Base-by-base conservation (phyloP, 805 yeast species). In the Cyberlindnera xylosilytica region DNA sequence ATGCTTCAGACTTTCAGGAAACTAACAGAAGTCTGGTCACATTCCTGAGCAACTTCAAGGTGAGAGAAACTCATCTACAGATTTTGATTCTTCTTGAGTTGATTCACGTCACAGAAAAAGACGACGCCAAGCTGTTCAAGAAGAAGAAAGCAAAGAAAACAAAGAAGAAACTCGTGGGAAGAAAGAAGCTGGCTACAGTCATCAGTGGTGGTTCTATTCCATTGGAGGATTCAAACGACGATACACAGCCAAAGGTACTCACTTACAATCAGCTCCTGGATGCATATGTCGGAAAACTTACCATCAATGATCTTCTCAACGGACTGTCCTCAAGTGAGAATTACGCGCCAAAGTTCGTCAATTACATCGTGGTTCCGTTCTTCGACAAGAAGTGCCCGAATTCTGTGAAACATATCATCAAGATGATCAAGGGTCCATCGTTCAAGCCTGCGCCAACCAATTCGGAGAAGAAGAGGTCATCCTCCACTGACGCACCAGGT, bases 51-150 rank as follows among this genome's bases (percentile, higher is more conserved):
- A 67, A 70, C 29, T 61, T 78, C 44, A 79, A 78, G 47, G 63
- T 74, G 2, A 61, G 83, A 27, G 84, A 79, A 48, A 73, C 80
- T 1, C 81, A 78, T 47, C 53, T 79, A 24, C 84, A 79, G 52
- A 62, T 77, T 0, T 50, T 79, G 2, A 46, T 77, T 1, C 47
- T 74, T 2, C 50, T 79, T 31, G 84, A 79, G 49, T 42, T 76
- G 4, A 56, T 78, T 3, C 48, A 57, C 18, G 36, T 62, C 10
- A 55, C 64, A 43, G 58, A 56, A 5, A 46, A 68, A 7, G 71
- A 70, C 40, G 74, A 64, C 55, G 54, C 45, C 20, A 60, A 48
- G 16, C 69, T 62, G 53, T 60, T 68, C 52, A 61, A 41, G 30
- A 51, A 46, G 11, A 8, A 23, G 11, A 8, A 23, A 7, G 36